Evolutionary conservation across 1,139 yeast species (phyloP).

Genomic region (Suhomyces bribrorum): DNA sequence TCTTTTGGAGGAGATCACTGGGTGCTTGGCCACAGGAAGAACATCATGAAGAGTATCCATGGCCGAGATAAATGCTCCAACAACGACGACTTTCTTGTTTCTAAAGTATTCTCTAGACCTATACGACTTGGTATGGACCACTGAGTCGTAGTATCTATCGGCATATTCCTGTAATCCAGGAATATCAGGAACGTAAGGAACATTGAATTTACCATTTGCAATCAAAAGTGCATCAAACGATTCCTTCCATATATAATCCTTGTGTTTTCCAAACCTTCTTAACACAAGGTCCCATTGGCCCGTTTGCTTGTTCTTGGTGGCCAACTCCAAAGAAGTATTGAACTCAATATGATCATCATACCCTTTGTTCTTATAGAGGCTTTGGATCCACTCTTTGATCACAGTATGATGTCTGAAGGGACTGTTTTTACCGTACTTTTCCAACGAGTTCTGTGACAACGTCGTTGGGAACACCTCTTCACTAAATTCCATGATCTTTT

Average conservation of each 20-base stretch:
- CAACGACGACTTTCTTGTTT: conserved; percentile 41
- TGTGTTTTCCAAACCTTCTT: conserved; percentile 12
- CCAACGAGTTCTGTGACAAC: conserved; percentile 16
- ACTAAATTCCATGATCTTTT: conserved; percentile 18
- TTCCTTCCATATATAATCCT: conserved; percentile 18
- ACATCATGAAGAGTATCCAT: conserved; percentile 19
- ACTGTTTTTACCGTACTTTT: conserved; percentile 19
- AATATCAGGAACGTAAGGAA: conserved; percentile 46
- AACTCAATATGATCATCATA: conserved; percentile 23
- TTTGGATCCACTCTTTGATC: conserved; percentile 19
- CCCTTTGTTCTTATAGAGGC: conserved; percentile 20
- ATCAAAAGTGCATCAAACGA: conserved; percentile 46
- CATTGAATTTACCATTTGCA: conserved; percentile 51
- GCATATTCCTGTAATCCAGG: conserved; percentile 46
- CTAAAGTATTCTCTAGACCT: conserved; percentile 24
- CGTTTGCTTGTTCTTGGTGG: conserved; percentile 13
- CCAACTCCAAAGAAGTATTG: conserved; percentile 17
- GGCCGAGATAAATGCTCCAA: conserved; percentile 32
- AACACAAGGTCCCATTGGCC: conserved; percentile 21
- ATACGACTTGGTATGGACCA: conserved; percentile 19
- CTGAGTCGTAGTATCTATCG: conserved; percentile 20
- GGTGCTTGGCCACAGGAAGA: conserved; percentile 14
- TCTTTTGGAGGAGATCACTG: conserved; percentile 22
- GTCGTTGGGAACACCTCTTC: conserved; percentile 17
- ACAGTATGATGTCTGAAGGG: conserved; percentile 17